phyloP scores from a whole-genome alignment of 164 flowering plant species.

The Hamamelis virginiana region DNA sequence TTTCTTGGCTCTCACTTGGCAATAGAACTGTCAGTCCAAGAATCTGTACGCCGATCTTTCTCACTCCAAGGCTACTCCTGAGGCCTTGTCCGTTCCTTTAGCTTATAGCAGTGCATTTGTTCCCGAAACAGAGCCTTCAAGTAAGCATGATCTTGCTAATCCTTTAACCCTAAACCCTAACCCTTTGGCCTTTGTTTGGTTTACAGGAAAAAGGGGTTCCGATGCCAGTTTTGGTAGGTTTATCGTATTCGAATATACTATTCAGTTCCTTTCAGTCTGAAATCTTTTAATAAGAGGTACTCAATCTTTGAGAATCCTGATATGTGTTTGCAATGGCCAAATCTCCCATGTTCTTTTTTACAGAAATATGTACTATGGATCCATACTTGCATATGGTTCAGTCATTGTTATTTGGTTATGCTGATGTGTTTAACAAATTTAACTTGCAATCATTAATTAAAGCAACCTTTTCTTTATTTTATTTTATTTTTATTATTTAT shows the following conservation, averaged over 20 bases:
- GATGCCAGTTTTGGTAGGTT: conserved; percentile 87
- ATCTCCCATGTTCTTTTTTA: too few species aligned
- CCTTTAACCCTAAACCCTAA: background rate
- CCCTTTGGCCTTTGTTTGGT: too few species aligned
- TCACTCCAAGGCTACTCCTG: conserved; percentile 46
- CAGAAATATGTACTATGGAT: too few species aligned
- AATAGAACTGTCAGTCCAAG: conserved; percentile 45
- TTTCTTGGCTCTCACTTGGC: conserved; percentile 93
- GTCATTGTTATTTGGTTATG: too few species aligned
- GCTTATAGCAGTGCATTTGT: conserved; percentile 80
- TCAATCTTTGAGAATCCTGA: too few species aligned
- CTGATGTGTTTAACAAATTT: too few species aligned
- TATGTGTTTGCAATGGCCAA: too few species aligned
- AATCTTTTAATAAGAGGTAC: background rate
- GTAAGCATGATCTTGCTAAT: conserved; percentile 18
- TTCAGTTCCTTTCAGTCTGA: background rate
- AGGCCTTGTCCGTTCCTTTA: conserved; percentile 60
- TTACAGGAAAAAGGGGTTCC: conserved; percentile 44
- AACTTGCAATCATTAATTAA: too few species aligned
- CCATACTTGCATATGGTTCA: too few species aligned
- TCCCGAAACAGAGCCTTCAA: conserved; percentile 61
- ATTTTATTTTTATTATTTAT: too few species aligned
- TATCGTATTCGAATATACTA: background rate
- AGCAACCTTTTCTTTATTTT: too few species aligned
- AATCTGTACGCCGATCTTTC: conserved; percentile 24